Conservation (phyloP, 768 basidiomycete genomes). For the Panus rudis region DNA sequence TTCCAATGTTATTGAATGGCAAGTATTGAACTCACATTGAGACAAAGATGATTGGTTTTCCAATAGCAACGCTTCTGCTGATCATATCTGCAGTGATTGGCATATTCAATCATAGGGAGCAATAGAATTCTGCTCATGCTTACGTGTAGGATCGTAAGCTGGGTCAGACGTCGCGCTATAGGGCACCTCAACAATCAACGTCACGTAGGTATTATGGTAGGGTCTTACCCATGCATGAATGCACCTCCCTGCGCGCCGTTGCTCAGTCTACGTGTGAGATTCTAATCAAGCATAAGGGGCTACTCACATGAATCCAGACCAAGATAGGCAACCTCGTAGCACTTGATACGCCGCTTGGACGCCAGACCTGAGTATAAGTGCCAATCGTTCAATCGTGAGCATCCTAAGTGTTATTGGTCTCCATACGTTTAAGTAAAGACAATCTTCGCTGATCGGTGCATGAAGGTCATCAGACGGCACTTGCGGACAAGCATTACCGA, state of each 20-base stretch:
- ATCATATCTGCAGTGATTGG: conserved; percentile 32
- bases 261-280: not conserved
- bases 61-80: conserved; percentile 36
- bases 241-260: conserved; percentile 4
- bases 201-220: not conserved
- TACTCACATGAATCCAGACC: conserved; percentile 26
- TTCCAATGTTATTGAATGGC: not conserved
- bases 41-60: conserved; percentile 49
- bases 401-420: not conserved
- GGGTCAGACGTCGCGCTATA: conserved; percentile 3
- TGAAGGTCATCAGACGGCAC: conserved; percentile 29
- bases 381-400: not conserved
- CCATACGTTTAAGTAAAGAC: conserved; percentile 44
- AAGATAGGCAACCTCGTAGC: conserved; percentile 21
- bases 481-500: conserved; percentile 55
- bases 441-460: conserved; percentile 45
- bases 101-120: not conserved
- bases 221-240: conserved; percentile 6
- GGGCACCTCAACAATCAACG: not conserved
- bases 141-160: conserved; percentile 5
- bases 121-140: not conserved
- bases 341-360: conserved; percentile 15
- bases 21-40: conserved; percentile 16
- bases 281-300: not conserved
- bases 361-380: conserved; percentile 16